Evolutionary conservation across 805 yeast species (phyloP), one percentile per base, ranked within the genome.

Genomic region (Wickerhamiella galacta): DNA sequence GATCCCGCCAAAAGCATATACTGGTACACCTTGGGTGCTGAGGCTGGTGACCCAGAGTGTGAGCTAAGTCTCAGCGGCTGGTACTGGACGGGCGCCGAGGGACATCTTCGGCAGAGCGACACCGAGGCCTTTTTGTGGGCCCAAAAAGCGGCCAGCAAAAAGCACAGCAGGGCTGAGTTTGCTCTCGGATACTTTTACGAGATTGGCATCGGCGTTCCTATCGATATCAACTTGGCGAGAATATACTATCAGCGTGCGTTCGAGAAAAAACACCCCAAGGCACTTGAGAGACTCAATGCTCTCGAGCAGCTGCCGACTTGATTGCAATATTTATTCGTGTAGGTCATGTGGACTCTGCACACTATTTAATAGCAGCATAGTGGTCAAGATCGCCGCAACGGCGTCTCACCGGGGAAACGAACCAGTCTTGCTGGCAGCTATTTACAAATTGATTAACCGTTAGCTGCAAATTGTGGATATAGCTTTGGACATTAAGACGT

Each of bases 91-190:
- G 90, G 90, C 0, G 70, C 75, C 0, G 63, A 63, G 11, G 72
- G 68, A 1, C 59, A 73, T 4, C 52, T 78, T 31, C 57, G 61
- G 31, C 68, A 70, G 30, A 68, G 68, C 46, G 76, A 72, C 40
- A 64, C 65, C 17, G 83, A 78, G 47, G 82, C 85, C 1, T 75
- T 72, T 41, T 49, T 72, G 17, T 79, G 90, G 87, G 80, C 83
- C 3, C 54, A 66, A n/a, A 68, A 67, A 42, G 75, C 83, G 4
- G 58, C 80, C 1, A 75, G 72, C 38, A 68, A 68, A 40, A 81
- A 79, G 12, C 57, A 72, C 28, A 64, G 70, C 3, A 70, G 75
- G 46, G 81, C 82, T 3, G 77, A 76, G 44, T 79, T 66, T 49
- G 77, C 80, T 30, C 53, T 78, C 20, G 92, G 82, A 0, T 66